Evolutionary conservation across 345 rosid species (phyloP), one percentile per base, ranked within the genome.

Genomic region (Eucalyptus melliodora): DNA sequence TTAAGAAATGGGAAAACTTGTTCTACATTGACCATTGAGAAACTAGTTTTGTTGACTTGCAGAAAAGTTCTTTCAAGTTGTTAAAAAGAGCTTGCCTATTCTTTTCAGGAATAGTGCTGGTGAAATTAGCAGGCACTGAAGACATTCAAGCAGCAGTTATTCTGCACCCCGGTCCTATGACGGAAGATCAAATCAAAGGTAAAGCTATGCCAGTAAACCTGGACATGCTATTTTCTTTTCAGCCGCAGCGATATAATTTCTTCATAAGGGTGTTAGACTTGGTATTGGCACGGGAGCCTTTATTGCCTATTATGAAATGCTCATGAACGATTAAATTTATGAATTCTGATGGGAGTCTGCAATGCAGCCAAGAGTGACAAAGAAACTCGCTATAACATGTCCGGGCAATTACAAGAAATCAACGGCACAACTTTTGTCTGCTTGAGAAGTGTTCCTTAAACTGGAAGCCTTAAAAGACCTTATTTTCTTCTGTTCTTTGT

Each of bases 111-210:
- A 87, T 47, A 86, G 93, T 93, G 59, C 89, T 86, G 26, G 91
- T 87, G 62, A 90, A 91, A 87, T 88, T 93, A 47, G 92, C 92
- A 47, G 90, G 86, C 27, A 82, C 88, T 8, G 51, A 87, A 51
- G 69, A 53, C 87, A 87, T 91, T 80, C 89, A 89, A 44, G 92
- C 93, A 49, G 93, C 90, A 67, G 93, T 91, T 51, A 50, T 93
- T 23, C 88, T 91, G 88, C 94, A 93, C 89, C 94, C 94, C 67
- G 69, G 89, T 51, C 80, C 56, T 26, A 90, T 90, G 53, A 89
- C 91, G 1, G 86, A 86, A 16, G 91, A 91, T 62, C 93, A 91
- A 87, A 88, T 93, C 16, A 80, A 88, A n/a, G 94, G 94, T 91
- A 90, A 37, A 86, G 23, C 31, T 16, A 55, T 26, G 53, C 26